Evolutionary conservation across 2,329 filamentous ascomycete species (phyloP), one percentile per base, ranked within the genome.

Genomic region (Sclerotinia glacialis): DNA sequence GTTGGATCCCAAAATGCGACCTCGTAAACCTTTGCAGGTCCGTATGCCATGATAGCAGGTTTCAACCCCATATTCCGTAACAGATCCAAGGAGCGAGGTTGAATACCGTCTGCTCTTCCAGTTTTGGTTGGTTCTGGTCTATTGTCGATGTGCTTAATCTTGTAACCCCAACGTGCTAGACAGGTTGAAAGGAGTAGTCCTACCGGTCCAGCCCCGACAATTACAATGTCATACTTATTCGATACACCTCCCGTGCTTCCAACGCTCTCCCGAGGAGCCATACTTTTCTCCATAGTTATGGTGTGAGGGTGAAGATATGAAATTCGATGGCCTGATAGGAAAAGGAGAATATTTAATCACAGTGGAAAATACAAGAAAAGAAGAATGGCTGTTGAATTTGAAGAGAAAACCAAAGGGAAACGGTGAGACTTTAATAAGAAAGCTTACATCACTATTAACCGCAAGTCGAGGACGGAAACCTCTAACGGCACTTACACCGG

Each of bases 121-220:
- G 92, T 96, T 2, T 86, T 81, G 16, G 93, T 97, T 21, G 93
- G 93, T 74, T 94, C 90, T 2, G 92, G 83, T 67, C 93, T 85
- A 79, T 96, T 96, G 80, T 97, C 93, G 75, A 97, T 92, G 79
- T 97, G 92, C 82, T 94, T 96, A 78, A 97, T 92, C 78, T 87
- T 92, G 83, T 97, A 97, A 26, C 93, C 93, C 92, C 93, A 97
- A 80, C 93, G 85, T 68, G 92, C 91, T 69, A 97, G 85, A 76
- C 91, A 94, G 40, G 93, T 93, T 11, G 92, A 95, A 31, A 97
- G 84, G 79, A 96, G 88, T 67, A 97, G 85, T 65, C 93, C 93
- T 50, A 93, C 92, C 5, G 93, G 93, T 21, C 93, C 93, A 66
- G 93, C 93, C 70, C 93, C 93, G 65, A 97, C 84, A 71, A 97